Evolutionary conservation across 2,329 filamentous ascomycete genomes (phyloP), one percentile per base, ranked within the genome.

Genomic region (Fusarium nodosum): DNA sequence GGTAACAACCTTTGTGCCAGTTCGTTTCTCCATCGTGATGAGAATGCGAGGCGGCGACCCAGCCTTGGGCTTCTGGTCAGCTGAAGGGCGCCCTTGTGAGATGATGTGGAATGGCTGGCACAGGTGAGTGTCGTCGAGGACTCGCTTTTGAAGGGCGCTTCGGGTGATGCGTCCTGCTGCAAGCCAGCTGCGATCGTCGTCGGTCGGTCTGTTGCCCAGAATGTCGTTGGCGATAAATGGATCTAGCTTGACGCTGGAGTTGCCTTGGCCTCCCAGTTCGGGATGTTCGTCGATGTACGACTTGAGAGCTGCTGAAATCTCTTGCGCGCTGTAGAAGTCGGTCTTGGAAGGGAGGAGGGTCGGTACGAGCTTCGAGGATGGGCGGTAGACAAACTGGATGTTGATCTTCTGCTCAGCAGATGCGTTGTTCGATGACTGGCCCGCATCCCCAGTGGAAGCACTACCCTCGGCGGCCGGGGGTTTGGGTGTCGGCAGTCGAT

Each of bases 21-120:
- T 73, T 60, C 71, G 66, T 4, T 73, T 73, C 47, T 73, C 71
- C 5, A 72, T 61, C 2, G 71, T 73, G 39, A 73, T 52, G 6
- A 68, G 31, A 18, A 73, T 48, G 0, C 56, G 71, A 34, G 71
- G 71, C 0, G 71, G 71, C 2, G 47, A 26, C 2, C 71, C 71
- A 16, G 68, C 63, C 31, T 72, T 73, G 9, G 71, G 71, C 47
- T 64, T 73, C 12, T 73, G 71, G 0, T 69, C 68, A 0, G 71
- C 38, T 0, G 71, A 16, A 2, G 51, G 45, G 2, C 44, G 48
- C 1, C 66, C 48, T 10, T 71, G 54, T 2, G 47, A 55, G 26
- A 73, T 72, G 16, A 70, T 30, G n/a, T 73, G 57, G 34, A 66
- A 69, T 11, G 71, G 71, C 4, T 73, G 71, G 7, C 62, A 68